These are phyloP conservation scores for Chlamydomonas applanata DNA, from an alignment of 139 green algal genomes.

Conservation along the genomic window DNA sequence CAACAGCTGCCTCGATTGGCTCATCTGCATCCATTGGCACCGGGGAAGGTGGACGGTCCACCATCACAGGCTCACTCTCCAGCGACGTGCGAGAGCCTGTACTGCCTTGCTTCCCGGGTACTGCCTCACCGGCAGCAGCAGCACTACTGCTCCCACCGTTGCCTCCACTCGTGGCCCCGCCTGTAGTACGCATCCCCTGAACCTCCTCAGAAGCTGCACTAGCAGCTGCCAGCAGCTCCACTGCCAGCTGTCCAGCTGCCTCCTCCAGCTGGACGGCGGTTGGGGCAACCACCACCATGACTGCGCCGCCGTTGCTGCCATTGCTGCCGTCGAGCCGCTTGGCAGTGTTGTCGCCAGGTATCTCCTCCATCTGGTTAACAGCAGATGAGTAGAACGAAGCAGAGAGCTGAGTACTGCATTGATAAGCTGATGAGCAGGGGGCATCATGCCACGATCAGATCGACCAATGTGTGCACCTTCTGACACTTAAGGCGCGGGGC, in stretches of 20 bases:
- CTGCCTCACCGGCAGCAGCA: not conserved
- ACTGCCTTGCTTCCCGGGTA: too few species aligned
- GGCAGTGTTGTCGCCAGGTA: too few species aligned
- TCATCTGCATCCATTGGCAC: not conserved
- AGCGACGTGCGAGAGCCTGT: not conserved
- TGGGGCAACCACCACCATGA: constrained; percentile 13
- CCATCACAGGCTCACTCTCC: constrained; percentile 11
- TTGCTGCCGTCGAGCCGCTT: not conserved
- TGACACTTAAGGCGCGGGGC: too few species aligned
- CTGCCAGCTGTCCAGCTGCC: not conserved
- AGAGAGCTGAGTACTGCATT: too few species aligned
- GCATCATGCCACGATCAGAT: too few species aligned
- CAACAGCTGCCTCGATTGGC: not conserved
- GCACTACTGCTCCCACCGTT: not conserved
- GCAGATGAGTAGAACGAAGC: too few species aligned
- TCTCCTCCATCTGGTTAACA: too few species aligned
- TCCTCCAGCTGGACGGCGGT: too few species aligned
- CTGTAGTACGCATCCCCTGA: not conserved
- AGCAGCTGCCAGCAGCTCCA: constrained; percentile 13
- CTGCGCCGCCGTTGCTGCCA: constrained; percentile 5
- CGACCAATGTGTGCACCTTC: too few species aligned
- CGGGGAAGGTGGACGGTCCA: not conserved
- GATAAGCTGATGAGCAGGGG: too few species aligned
- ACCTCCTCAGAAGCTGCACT: not conserved
- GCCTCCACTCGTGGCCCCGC: not conserved